A percentile compares a stretch with the other conserved stretches of the same genome.
Conservation (phyloP, 495 filamentous ascomycete species). For the Aspergillus baeticus region DNA sequence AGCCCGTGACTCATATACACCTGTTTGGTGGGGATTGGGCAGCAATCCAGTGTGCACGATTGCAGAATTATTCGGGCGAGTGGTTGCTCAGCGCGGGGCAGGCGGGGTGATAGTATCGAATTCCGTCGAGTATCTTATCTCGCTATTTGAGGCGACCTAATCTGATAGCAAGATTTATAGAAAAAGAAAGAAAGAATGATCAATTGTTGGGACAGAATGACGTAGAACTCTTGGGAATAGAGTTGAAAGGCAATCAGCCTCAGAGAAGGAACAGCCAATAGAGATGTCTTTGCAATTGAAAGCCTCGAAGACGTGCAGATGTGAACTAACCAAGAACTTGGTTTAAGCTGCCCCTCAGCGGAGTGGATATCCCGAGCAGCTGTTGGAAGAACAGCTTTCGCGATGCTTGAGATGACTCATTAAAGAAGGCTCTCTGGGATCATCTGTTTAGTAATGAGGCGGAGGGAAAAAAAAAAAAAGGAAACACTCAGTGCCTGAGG, state of each 20-base stretch:
- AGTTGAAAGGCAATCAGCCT: conserved; percentile 18
- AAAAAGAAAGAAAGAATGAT: background rate
- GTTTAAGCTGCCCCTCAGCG: background rate
- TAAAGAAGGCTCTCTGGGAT: background rate
- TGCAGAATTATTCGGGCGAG: background rate
- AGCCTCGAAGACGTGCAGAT: background rate
- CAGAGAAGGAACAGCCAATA: conserved; percentile 3
- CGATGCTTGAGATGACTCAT: background rate
- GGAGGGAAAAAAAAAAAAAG: conserved; percentile 8
- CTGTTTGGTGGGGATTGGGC: conserved; percentile 9
- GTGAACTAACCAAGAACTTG: background rate
- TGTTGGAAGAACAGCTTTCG: background rate
- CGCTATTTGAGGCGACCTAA: background rate
- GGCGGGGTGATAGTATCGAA: background rate
- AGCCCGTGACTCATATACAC: conserved; percentile 3
- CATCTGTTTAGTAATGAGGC: background rate
- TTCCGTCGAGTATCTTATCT: background rate
- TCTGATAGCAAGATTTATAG: background rate
- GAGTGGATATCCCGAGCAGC: background rate
- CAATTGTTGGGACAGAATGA: conserved; percentile 14
- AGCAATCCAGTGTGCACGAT: background rate
- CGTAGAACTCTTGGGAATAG: conserved; percentile 9
- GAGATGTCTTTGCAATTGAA: background rate
- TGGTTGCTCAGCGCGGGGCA: background rate
- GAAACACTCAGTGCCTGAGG: conserved; percentile 12